Conservation (phyloP, 169 alveolate genomes). For the Plasmodium gallinaceum region DNA sequence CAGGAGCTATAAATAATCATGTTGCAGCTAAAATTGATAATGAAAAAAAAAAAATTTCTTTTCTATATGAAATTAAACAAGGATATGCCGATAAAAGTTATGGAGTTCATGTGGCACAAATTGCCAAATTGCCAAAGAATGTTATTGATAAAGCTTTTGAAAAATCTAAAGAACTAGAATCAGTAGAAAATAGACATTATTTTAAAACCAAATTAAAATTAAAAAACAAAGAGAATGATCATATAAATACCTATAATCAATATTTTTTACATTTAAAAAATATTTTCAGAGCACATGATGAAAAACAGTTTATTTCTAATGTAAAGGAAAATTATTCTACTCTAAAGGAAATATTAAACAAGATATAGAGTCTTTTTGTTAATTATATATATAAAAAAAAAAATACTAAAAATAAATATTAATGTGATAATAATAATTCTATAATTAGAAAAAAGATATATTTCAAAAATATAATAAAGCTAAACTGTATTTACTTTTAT, state of each 20-base stretch:
- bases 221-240: constrained; percentile 11
- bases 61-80: constrained; percentile 91
- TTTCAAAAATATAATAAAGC: too few species aligned
- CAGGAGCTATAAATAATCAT: constrained; percentile 90
- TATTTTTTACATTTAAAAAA: neutral
- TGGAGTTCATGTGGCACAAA: constrained; percentile 96
- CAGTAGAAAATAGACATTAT: constrained; percentile 72
- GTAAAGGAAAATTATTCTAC: neutral
- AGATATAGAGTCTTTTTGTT: neutral
- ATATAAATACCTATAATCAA: neutral
- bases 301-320: constrained; percentile 12
- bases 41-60: constrained; percentile 81
- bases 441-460: too few species aligned
- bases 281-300: constrained; percentile 18
- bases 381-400: too few species aligned
- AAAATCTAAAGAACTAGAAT: constrained; percentile 75
- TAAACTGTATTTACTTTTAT: too few species aligned
- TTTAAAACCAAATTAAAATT: constrained; percentile 31
- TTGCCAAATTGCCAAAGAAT: constrained; percentile 92
- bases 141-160: constrained; percentile 79
- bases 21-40: constrained; percentile 83
- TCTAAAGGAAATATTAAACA: neutral
- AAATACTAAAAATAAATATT: too few species aligned
- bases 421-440: too few species aligned
- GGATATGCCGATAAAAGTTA: constrained; percentile 94